These are phyloP conservation scores for Fusarium robinianum DNA, from an alignment of 2,329 filamentous ascomycete species.

Conservation along the genomic window DNA sequence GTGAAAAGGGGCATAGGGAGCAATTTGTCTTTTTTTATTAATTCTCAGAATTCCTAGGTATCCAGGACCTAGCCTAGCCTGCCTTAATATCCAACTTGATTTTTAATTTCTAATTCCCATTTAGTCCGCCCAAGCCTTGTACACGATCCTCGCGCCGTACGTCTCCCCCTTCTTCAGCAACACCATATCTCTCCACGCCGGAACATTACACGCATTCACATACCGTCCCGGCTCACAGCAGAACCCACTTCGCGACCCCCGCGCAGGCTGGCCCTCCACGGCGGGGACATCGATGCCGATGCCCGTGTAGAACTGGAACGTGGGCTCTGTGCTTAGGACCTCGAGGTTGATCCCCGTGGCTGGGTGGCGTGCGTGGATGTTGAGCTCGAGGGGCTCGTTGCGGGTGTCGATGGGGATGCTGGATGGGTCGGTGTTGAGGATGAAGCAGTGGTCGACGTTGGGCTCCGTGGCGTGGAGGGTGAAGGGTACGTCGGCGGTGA, in stretches of 20 bases:
- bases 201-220: conserved; percentile 84
- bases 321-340: conserved; percentile 88
- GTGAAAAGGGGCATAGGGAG: conserved; percentile 2
- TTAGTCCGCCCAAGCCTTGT: conserved; percentile 79
- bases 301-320: conserved; percentile 97
- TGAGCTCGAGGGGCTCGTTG: conserved; percentile 61
- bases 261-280: conserved; percentile 63
- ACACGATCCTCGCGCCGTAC: conserved; percentile 81
- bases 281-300: conserved; percentile 79
- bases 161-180: conserved; percentile 81
- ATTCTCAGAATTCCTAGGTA: conserved; percentile 19
- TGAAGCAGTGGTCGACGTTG: conserved; percentile 88
- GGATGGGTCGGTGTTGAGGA: conserved; percentile 67
- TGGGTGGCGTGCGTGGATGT: conserved; percentile 75
- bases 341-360: conserved; percentile 79
- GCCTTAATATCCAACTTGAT: conserved; percentile 11
- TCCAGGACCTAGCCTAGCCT: not conserved
- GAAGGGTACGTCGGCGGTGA: conserved; percentile 71
- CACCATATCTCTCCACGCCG: conserved; percentile 78
- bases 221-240: conserved; percentile 92
- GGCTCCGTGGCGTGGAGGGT: conserved; percentile 72
- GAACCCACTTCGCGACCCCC: conserved; percentile 74
- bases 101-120: conserved; percentile 7
- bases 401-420: conserved; percentile 70
- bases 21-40: conserved; percentile 7